Evolutionary conservation across 331 rosid genomes (phyloP).

Genomic region (Malus hybrid): DNA sequence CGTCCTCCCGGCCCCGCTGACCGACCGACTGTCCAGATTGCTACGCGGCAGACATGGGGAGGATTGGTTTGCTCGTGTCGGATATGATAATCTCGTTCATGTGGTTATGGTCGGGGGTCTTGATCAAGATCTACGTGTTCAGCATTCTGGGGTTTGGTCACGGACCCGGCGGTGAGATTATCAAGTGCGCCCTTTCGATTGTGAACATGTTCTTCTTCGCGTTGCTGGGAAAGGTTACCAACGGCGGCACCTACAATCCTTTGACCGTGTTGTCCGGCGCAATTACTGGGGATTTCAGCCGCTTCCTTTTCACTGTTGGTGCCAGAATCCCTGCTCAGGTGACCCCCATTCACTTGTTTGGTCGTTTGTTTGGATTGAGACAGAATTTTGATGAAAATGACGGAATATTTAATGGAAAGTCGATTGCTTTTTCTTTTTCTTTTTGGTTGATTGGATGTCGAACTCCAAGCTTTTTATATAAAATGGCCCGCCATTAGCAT

Average conservation of each 20-base stretch:
- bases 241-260: constrained; percentile 77
- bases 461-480: too few species aligned
- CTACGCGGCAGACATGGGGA: constrained; percentile 27
- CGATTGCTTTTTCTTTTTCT: not conserved
- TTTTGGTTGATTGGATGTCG: too few species aligned
- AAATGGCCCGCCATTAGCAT: too few species aligned
- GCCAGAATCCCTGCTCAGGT: constrained; percentile 85
- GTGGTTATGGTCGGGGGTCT: constrained; percentile 71
- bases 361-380: not conserved
- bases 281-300: constrained; percentile 42
- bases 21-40: too few species aligned
- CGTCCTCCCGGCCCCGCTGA: too few species aligned
- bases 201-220: constrained; percentile 65
- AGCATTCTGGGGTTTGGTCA: constrained; percentile 24
- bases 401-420: too few species aligned
- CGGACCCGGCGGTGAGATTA: constrained; percentile 33
- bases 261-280: constrained; percentile 54
- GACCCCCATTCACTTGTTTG: not conserved
- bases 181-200: constrained; percentile 29
- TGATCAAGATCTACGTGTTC: constrained; percentile 37
- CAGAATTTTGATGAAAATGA: not conserved
- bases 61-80: constrained; percentile 28
- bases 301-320: constrained; percentile 48
- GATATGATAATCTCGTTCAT: constrained; percentile 65
- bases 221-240: constrained; percentile 35